phyloP scores from a whole-genome alignment of 2,329 filamentous ascomycete species.

The Monosporascus sp. region DNA sequence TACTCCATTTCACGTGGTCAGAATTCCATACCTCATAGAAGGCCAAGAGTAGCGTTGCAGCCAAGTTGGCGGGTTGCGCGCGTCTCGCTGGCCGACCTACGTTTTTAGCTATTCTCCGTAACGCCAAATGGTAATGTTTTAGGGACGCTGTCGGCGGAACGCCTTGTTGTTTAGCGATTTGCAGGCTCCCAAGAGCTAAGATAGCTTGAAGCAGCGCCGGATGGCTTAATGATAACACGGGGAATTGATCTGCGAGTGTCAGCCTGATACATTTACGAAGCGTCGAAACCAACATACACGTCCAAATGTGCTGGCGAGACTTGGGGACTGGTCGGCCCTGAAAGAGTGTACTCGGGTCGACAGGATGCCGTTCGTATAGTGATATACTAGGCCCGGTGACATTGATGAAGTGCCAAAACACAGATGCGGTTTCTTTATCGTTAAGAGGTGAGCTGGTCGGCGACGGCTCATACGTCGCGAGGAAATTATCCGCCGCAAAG shows the following conservation, averaged over 20 bases:
- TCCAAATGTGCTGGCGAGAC: slow-evolving; percentile 61
- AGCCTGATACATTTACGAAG: slow-evolving; percentile 9
- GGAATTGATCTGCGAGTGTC: slow-evolving; percentile 62
- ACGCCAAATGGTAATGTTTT: slow-evolving; percentile 85
- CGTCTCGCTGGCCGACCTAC: slow-evolving; percentile 65
- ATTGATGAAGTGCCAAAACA: slow-evolving; percentile 90
- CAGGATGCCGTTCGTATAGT: slow-evolving; percentile 77
- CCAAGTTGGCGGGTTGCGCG: slow-evolving; percentile 75
- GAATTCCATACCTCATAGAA: slow-evolving; percentile 95
- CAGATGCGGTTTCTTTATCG: slow-evolving; percentile 71
- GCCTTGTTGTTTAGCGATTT: slow-evolving; percentile 77
- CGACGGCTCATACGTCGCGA: slow-evolving; percentile 63
- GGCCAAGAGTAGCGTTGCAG: slow-evolving; percentile 76
- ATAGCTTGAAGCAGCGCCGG: slow-evolving; percentile 89
- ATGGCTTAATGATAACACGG: slow-evolving; percentile 75
- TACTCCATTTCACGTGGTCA: slow-evolving; percentile 94
- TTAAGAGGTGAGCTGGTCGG: slow-evolving; percentile 67
- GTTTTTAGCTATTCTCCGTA: slow-evolving; percentile 71
- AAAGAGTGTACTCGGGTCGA: slow-evolving; percentile 65
- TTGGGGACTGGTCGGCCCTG: slow-evolving; percentile 55
- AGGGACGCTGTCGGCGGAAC: slow-evolving; percentile 73
- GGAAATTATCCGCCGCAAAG: slow-evolving; percentile 42
- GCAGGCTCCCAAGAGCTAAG: slow-evolving; percentile 77
- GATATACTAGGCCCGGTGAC: slow-evolving; percentile 83
- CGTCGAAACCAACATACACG: slow-evolving; percentile 22